Evolutionary conservation across 805 yeast genomes (phyloP), one percentile per base, ranked within the genome.

Genomic region (Limtongia smithiae): DNA sequence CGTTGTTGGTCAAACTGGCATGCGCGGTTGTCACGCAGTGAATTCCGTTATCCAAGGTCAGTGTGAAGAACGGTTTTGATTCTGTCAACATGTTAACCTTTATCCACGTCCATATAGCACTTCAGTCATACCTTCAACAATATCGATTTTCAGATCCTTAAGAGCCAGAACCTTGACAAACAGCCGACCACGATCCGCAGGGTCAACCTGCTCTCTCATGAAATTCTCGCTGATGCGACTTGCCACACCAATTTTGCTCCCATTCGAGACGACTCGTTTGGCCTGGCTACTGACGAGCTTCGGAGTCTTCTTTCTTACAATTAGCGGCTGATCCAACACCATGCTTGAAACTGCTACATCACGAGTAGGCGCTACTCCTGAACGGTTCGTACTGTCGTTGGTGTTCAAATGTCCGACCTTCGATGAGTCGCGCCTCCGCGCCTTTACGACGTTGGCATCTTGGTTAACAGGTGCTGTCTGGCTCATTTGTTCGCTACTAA

Each of bases 31-130:
- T 77, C 41, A 86, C 76, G 50, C 86, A 77, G 62, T 89, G 94
- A 33, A 80, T 79, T 4, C 95, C 95, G 63, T 89, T 89, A 64
- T 89, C 96, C 46, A 83, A 68, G 17, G 66, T 63, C 15, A 80
- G 58, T 22, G 74, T 70, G 60, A 79, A 76, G 15, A 69, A 65
- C 2, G 77, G 78, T 28, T 72, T 64, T 4, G 46, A 18, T 36
- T 71, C 75, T 11, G 55, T 54, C 22, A 60, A 65, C 38, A 75
- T 59, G 12, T 74, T 25, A 32, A 14, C 17, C 20, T 8, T 8
- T 14, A 7, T 30, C 7, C 17, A n/a, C 8, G 7, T 27, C 4
- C 21, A 8, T 4, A 14, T 8, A 9, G n/a, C 32, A 30, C n/a
- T 25, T n/a, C 1, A 24, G n/a, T 7, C 44, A n/a, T 46, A 45